Evolutionary conservation across 805 yeast genomes (phyloP).

Genomic region (Priceomyces castillae): DNA sequence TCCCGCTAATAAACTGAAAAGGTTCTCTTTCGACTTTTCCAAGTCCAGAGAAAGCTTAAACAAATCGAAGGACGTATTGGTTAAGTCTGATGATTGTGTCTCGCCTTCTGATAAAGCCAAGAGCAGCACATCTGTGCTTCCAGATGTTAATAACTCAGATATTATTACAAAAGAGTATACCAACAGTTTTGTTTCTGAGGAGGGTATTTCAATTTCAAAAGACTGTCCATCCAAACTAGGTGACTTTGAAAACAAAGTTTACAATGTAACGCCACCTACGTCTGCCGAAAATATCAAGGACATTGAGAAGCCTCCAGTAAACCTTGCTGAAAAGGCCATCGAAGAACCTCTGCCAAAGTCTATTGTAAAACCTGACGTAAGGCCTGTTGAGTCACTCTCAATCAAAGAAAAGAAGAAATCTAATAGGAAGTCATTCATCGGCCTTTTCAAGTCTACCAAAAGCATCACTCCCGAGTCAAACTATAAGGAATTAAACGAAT

Average conservation of each 20-base stretch:
- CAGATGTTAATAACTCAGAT: background rate
- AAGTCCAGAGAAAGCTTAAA: slow-evolving; percentile 6
- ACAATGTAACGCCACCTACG: background rate
- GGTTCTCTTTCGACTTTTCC: slow-evolving; percentile 3
- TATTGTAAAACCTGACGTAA: background rate
- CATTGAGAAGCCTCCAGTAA: background rate
- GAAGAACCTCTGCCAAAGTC: background rate
- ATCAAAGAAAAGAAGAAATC: slow-evolving; percentile 4
- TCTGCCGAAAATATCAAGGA: background rate
- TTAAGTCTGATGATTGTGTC: background rate
- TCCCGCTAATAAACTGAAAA: slow-evolving; percentile 14
- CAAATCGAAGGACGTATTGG: slow-evolving; percentile 3
- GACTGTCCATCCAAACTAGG: background rate
- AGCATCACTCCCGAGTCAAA: background rate
- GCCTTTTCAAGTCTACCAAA: slow-evolving; percentile 11
- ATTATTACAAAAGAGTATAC: background rate
- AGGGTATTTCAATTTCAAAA: background rate
- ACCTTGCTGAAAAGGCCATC: background rate
- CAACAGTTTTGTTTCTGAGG: slow-evolving; percentile 2
- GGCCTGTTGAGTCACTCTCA: background rate
- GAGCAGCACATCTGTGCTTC: too few relatives aligned
- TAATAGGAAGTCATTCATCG: slow-evolving; percentile 15
- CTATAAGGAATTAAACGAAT: background rate
- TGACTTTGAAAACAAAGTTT: background rate
- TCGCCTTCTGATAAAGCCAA: background rate